These are phyloP conservation scores for Trypanosomatidae sp. DNA, from an alignment of 208 protist genomes.

Conservation along the genomic window DNA sequence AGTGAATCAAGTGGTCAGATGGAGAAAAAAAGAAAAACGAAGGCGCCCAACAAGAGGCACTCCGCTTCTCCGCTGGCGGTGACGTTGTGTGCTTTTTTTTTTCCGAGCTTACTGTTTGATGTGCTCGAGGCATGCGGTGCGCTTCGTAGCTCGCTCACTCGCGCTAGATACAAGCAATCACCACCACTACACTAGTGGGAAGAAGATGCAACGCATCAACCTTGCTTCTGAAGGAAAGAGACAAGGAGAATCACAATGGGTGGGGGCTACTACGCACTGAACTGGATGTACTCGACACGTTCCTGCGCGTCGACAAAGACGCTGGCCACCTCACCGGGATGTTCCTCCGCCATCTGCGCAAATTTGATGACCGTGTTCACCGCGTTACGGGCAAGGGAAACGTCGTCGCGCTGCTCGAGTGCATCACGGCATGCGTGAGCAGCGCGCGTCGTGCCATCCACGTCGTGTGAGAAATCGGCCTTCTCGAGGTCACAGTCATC, in stretches of 20 bases:
- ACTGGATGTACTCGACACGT: constrained; percentile 26
- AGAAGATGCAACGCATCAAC: not conserved
- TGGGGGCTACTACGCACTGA: constrained; percentile 8
- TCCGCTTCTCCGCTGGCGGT: not conserved
- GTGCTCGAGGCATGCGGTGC: not conserved
- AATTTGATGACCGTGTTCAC: constrained; percentile 35
- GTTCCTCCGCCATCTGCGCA: constrained; percentile 23
- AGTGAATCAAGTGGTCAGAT: not conserved
- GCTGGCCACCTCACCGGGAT: constrained; percentile 19
- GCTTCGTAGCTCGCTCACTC: not conserved
- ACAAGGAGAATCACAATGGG: not conserved
- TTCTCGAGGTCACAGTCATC: not conserved
- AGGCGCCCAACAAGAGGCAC: not conserved
- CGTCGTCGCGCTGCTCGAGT: constrained; percentile 32
- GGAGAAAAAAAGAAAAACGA: not conserved
- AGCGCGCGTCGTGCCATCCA: not conserved
- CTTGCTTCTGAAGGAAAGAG: not conserved
- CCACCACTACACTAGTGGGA: not conserved
- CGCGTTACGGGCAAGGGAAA: constrained; percentile 27
- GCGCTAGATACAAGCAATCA: not conserved
- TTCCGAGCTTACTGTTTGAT: not conserved
- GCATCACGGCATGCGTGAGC: constrained; percentile 16
- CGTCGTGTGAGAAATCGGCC: not conserved
- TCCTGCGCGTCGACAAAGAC: constrained; percentile 15
- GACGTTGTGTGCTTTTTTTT: not conserved